Conservation (phyloP, 495 filamentous ascomycete genomes). For the Daldinia decipiens region DNA sequence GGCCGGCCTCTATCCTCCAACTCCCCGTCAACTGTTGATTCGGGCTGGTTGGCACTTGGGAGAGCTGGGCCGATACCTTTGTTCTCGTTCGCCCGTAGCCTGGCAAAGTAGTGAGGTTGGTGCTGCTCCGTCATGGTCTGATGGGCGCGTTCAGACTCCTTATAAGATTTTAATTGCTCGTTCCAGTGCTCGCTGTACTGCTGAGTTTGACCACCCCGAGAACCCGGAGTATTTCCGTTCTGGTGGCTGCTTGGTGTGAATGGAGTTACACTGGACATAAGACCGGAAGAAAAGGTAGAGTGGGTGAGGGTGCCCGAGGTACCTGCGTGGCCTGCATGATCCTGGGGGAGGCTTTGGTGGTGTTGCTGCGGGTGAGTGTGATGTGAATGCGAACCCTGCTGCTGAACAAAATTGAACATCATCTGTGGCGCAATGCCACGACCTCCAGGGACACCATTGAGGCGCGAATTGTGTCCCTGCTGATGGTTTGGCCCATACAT, state of each 20-base stretch:
- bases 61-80: slow-evolving; percentile 63
- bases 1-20: slow-evolving; percentile 71
- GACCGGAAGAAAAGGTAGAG: slow-evolving; percentile 80
- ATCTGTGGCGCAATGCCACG: slow-evolving; percentile 65
- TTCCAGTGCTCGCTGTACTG: slow-evolving; percentile 85
- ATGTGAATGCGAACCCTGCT: slow-evolving; percentile 71
- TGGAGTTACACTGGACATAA: slow-evolving; percentile 76
- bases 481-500: slow-evolving; percentile 89
- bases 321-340: slow-evolving; percentile 71
- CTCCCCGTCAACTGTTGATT: slow-evolving; percentile 65
- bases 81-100: slow-evolving; percentile 64
- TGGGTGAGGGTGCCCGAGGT: slow-evolving; percentile 73
- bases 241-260: slow-evolving; percentile 78
- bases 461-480: slow-evolving; percentile 78
- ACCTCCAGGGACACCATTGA: slow-evolving; percentile 64
- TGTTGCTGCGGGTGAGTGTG: slow-evolving; percentile 76
- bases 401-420: slow-evolving; percentile 74
- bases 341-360: slow-evolving; percentile 75
- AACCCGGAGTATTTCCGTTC: slow-evolving; percentile 71
- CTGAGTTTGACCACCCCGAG: slow-evolving; percentile 56
- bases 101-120: slow-evolving; percentile 64
- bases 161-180: slow-evolving; percentile 81
- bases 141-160: slow-evolving; percentile 73
- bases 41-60: slow-evolving; percentile 43
- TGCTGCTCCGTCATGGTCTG: slow-evolving; percentile 71